Evolutionary conservation across 768 basidiomycete genomes (phyloP), one percentile per base, ranked within the genome.

Genomic region (Suillus americanus): DNA sequence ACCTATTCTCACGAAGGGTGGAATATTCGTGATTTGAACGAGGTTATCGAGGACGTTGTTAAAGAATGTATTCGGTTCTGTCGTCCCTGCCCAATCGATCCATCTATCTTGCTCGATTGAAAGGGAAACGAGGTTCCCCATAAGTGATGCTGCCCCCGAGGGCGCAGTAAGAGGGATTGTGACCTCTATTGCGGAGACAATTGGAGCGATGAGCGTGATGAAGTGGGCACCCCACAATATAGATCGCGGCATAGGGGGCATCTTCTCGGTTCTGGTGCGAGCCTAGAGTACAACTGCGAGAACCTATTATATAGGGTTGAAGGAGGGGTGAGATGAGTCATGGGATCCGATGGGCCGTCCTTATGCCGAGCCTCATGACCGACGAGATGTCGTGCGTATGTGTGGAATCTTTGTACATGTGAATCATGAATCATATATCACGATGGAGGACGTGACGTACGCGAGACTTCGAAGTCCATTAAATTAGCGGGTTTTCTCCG

Each of bases 41-140:
- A 89, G 71, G 72, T 89, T 89, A 61, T 83, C 77, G 57, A 91
- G 78, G 4, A 83, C 81, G 64, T 86, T 89, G 77, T 79, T 81
- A 66, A 87, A 84, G 74, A 89, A 90, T 18, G 81, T 64, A 68
- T 91, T 90, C 38, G 77, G 78, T 3, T 80, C 74, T 7, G 68
- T 64, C 12, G 79, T 79, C 18, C 90, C 89, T 13, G 76, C 76
- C 89, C 89, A 91, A 65, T 89, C 89, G 12, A 80, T 77, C 88
- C 88, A 90, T 38, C 86, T 79, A 67, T 91, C 89, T 73, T 88
- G 85, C 69, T 90, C 90, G 61, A 90, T 83, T 38, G 89, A 90
- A 67, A 90, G 83, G 0, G 86, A 88, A 35, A 90, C 67, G 14
- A 89, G 74, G 13, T 83, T 83, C 7, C 80, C 79, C 9, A 78